Evolutionary conservation across 2,329 filamentous ascomycete species (phyloP).

Genomic region (Aspergillus novofumigatus): DNA sequence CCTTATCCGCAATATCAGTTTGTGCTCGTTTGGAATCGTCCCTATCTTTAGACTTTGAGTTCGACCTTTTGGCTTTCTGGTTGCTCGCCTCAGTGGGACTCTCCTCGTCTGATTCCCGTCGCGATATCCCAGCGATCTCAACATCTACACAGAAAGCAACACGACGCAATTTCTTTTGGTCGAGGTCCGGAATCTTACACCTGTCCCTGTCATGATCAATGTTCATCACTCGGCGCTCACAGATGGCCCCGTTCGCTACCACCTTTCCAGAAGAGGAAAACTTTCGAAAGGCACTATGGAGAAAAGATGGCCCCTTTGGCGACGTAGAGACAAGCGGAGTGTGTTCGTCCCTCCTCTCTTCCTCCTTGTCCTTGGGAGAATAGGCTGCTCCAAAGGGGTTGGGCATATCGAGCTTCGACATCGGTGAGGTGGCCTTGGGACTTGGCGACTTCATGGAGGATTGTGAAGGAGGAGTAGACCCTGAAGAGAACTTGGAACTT

Average conservation of each 20-base stretch:
- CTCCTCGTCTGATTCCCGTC: slow-evolving; percentile 62
- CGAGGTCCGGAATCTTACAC: slow-evolving; percentile 73
- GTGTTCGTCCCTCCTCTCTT: slow-evolving; percentile 34
- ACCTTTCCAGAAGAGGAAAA: slow-evolving; percentile 66
- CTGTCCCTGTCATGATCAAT: slow-evolving; percentile 75
- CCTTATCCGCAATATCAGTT: slow-evolving; percentile 51
- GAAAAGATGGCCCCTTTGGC: slow-evolving; percentile 68
- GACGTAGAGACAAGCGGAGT: slow-evolving; percentile 55
- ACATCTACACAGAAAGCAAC: slow-evolving; percentile 97
- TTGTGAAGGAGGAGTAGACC: slow-evolving; percentile 39
- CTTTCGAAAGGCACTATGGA: slow-evolving; percentile 76
- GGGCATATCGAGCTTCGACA: slow-evolving; percentile 31
- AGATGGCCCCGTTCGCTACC: slow-evolving; percentile 62
- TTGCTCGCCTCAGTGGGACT: slow-evolving; percentile 32
- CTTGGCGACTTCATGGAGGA: slow-evolving; percentile 29
- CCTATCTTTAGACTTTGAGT: slow-evolving; percentile 61
- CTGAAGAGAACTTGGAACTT: slow-evolving; percentile 82
- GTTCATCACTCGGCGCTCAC: slow-evolving; percentile 78
- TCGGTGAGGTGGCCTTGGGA: slow-evolving; percentile 30
- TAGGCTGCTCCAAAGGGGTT: slow-evolving; percentile 45
- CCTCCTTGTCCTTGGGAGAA: slow-evolving; percentile 42
- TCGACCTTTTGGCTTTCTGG: slow-evolving; percentile 35
- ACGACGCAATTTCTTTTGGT: slow-evolving; percentile 73
- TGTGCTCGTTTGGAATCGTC: slow-evolving; percentile 70
- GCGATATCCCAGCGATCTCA: slow-evolving; percentile 85